Conservation (phyloP, 495 filamentous ascomycete species). For the Sphaerosporella brunnea region DNA sequence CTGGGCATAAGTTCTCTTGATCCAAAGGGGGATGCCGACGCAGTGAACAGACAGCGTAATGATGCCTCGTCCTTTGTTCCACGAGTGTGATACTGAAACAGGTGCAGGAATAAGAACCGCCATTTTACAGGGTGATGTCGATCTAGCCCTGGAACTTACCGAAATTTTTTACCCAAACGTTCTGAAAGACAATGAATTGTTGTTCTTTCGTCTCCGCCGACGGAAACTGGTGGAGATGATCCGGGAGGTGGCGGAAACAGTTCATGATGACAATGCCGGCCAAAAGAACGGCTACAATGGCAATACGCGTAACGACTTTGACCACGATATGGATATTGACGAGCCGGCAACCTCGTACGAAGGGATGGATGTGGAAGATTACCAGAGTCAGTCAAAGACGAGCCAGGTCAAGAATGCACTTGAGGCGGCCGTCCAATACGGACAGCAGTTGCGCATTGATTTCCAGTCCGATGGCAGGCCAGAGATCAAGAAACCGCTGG, state of each 20-base stretch:
- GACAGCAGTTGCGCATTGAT: slow-evolving; percentile 56
- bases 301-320: slow-evolving; percentile 35
- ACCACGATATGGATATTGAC: slow-evolving; percentile 71
- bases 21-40: slow-evolving; percentile 72
- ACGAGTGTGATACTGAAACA: neutral
- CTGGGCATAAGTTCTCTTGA: slow-evolving; percentile 38
- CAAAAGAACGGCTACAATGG: slow-evolving; percentile 23
- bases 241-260: slow-evolving; percentile 52
- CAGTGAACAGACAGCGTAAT: slow-evolving; percentile 71
- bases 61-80: slow-evolving; percentile 2
- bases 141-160: slow-evolving; percentile 69
- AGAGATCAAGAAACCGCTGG: slow-evolving; percentile 54
- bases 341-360: slow-evolving; percentile 34
- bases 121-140: slow-evolving; percentile 85
- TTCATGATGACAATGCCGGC: slow-evolving; percentile 27
- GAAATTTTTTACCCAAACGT: slow-evolving; percentile 63
- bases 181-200: slow-evolving; percentile 64
- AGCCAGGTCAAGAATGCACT: slow-evolving; percentile 25
- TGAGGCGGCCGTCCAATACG: slow-evolving; percentile 58
- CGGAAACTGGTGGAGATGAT: slow-evolving; percentile 96
- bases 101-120: slow-evolving; percentile 60
- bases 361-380: slow-evolving; percentile 34
- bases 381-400: slow-evolving; percentile 5
- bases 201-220: slow-evolving; percentile 79
- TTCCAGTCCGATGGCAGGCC: slow-evolving; percentile 50